Conservation (phyloP, 1,139 yeast species). For the Yamadazyma jaroonii region DNA sequence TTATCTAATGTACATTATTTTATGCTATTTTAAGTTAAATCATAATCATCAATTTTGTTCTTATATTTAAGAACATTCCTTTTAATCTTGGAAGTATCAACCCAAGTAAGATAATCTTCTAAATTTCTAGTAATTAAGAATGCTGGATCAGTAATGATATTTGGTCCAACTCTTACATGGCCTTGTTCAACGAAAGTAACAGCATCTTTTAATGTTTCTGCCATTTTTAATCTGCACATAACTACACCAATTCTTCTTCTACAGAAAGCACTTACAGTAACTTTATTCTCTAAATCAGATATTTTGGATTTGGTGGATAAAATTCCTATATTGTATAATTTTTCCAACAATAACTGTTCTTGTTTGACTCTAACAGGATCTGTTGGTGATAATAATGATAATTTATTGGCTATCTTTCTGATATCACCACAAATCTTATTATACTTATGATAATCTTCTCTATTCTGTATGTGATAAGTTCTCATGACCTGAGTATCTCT, state of each 20-base stretch:
- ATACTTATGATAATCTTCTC: constrained; percentile 95
- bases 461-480: constrained; percentile 86
- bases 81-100: constrained; percentile 89
- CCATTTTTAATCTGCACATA: constrained; percentile 94
- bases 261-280: constrained; percentile 89
- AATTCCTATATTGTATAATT: constrained; percentile 84
- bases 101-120: constrained; percentile 98
- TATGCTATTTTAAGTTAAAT: constrained; percentile 40
- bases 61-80: constrained; percentile 84
- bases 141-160: constrained; percentile 93
- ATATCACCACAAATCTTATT: constrained; percentile 90
- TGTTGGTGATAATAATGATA: constrained; percentile 78
- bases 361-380: constrained; percentile 87
- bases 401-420: constrained; percentile 79
- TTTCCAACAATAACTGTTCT: constrained; percentile 82
- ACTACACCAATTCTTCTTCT: constrained; percentile 92
- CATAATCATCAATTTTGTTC: constrained; percentile 81
- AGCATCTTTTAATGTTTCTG: constrained; percentile 84
- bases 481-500: constrained; percentile 95
- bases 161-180: constrained; percentile 96
- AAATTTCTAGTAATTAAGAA: constrained; percentile 85
- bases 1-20: constrained; percentile 6
- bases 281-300: constrained; percentile 87
- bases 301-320: constrained; percentile 82
- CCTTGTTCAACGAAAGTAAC: constrained; percentile 94